Conservation (phyloP, 805 yeast species). For the Candida sithepensis region DNA sequence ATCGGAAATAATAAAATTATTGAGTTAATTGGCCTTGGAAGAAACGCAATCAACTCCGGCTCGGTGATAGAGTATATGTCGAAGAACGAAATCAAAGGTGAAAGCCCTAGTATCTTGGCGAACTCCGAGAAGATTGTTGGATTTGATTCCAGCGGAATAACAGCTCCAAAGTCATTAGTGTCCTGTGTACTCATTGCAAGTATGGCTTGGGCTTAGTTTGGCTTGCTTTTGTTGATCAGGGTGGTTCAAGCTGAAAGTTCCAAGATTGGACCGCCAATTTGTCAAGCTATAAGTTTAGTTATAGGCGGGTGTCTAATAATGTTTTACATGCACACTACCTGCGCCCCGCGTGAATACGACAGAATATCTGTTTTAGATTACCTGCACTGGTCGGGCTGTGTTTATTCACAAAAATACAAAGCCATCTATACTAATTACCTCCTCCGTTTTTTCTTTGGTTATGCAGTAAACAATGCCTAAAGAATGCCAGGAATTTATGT, state of each 20-base stretch:
- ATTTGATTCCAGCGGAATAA: constrained; percentile 86
- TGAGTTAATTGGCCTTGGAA: constrained; percentile 79
- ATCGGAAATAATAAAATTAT: constrained; percentile 82
- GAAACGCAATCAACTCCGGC: constrained; percentile 69
- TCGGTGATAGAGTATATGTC: constrained; percentile 88
- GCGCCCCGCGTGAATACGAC: no score
- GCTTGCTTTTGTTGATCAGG: no score
- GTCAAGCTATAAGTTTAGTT: no score
- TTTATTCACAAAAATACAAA: no score
- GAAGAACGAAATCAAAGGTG: constrained; percentile 56
- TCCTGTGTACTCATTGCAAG: not conserved
- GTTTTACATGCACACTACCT: no score
- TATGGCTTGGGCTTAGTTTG: no score
- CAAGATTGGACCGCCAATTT: no score
- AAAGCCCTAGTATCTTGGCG: constrained; percentile 64
- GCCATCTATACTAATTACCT: not conserved
- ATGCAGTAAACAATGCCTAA: constrained; percentile 28
- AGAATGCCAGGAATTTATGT: constrained; percentile 25
- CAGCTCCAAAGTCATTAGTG: constrained; percentile 32
- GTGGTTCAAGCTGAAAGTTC: no score
- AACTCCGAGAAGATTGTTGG: constrained; percentile 78
- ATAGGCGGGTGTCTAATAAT: no score
- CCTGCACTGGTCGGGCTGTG: no score
- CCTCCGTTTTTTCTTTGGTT: constrained; percentile 23
- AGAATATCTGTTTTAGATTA: no score